Conservation (phyloP, 192 early-diverging fungal species). For the Pilaira anomala region DNA sequence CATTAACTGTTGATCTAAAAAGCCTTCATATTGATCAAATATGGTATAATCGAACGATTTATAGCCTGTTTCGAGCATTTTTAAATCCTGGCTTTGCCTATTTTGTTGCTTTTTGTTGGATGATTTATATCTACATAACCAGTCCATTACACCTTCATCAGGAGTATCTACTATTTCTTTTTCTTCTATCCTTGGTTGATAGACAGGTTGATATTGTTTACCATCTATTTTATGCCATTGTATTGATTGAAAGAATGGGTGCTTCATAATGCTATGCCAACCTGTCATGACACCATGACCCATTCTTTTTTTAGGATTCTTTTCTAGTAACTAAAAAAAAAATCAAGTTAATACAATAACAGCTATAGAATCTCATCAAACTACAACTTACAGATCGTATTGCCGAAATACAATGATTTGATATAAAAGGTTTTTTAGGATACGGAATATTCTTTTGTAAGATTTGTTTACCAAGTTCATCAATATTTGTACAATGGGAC, state of each 20-base stretch:
- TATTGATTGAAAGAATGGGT: slow-evolving; percentile 51
- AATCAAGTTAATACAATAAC: too few species aligned
- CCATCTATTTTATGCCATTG: slow-evolving; percentile 44
- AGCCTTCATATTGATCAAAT: slow-evolving; percentile 68
- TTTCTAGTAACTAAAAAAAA: slow-evolving; percentile 49
- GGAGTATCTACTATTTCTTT: slow-evolving; percentile 61
- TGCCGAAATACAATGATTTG: slow-evolving; percentile 62
- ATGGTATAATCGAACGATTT: slow-evolving; percentile 79
- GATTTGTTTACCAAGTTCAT: slow-evolving; percentile 61
- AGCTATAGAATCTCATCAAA: too few species aligned
- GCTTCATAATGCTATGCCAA: slow-evolving; percentile 41
- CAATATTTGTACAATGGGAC: slow-evolving; percentile 60
- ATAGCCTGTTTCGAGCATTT: slow-evolving; percentile 69
- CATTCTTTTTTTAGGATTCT: slow-evolving; percentile 45
- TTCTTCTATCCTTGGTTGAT: slow-evolving; percentile 74
- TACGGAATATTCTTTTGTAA: slow-evolving; percentile 61
- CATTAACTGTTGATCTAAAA: slow-evolving; percentile 55
- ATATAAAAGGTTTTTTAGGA: slow-evolving; percentile 49
- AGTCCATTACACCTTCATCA: not conserved
- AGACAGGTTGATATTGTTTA: slow-evolving; percentile 44
- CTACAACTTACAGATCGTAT: slow-evolving; percentile 56
- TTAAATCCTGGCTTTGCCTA: slow-evolving; percentile 49
- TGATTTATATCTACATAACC: not conserved
- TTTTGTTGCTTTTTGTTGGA: not conserved
- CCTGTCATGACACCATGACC: slow-evolving; percentile 42